Evolutionary conservation across 768 basidiomycete species (phyloP).

Genomic region (Cyclocybe cylindracea): DNA sequence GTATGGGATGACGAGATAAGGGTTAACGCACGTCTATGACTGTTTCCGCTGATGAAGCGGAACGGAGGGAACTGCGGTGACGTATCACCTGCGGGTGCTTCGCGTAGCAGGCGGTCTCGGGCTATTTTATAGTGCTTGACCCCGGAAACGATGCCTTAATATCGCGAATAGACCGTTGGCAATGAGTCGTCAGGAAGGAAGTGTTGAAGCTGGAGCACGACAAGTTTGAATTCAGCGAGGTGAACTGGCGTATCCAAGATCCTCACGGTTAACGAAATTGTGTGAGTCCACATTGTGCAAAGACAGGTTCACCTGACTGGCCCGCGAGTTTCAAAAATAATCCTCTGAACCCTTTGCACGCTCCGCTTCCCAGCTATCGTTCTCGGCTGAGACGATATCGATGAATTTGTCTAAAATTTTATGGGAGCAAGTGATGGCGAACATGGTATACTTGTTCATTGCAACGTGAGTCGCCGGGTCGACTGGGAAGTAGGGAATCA

Average conservation of each 20-base stretch:
- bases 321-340: neutral
- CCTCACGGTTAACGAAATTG: neutral
- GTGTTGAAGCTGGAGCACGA: conserved; percentile 5
- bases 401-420: neutral
- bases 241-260: conserved; percentile 1
- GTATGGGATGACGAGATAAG: conserved; percentile 9
- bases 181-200: neutral
- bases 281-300: neutral
- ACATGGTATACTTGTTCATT: neutral
- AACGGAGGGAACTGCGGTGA: neutral
- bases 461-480: neutral
- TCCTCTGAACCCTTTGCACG: neutral
- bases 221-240: conserved; percentile 2
- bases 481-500: neutral
- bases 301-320: too few relatives aligned
- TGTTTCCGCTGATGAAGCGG: neutral
- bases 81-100: too few relatives aligned
- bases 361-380: neutral
- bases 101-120: too few relatives aligned
- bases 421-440: neutral
- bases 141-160: too few relatives aligned
- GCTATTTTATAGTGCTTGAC: too few relatives aligned
- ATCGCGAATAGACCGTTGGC: conserved; percentile 1
- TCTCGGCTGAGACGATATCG: conserved; percentile 3
- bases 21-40: conserved; percentile 1